Percentiles rank a stretch among this genome's conserved stretches.
These are phyloP conservation scores for Monosporascus cannonballus DNA, from an alignment of 2,329 filamentous ascomycete genomes.

Conservation along the genomic window DNA sequence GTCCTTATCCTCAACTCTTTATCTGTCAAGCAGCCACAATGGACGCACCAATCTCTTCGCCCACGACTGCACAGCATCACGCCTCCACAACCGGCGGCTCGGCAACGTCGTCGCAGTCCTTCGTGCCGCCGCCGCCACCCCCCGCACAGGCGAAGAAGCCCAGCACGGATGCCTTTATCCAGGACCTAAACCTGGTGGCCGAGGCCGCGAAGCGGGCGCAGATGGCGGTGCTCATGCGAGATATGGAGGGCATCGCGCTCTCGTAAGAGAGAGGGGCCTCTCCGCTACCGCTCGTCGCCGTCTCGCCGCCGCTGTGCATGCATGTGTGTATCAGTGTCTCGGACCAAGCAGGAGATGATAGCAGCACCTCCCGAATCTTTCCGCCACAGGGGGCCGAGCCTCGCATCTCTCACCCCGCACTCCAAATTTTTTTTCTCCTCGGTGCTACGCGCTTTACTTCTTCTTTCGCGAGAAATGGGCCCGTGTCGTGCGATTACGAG, in stretches of 20 bases:
- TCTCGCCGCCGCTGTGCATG: too few relatives aligned
- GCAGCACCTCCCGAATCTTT: too few relatives aligned
- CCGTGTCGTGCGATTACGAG: too few relatives aligned
- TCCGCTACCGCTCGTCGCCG: not conserved
- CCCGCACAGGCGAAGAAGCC: conserved; percentile 16
- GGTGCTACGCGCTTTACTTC: too few relatives aligned
- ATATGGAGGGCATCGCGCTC: conserved; percentile 69
- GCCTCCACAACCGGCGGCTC: conserved; percentile 7
- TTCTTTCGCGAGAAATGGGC: too few relatives aligned
- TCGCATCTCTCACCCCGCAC: too few relatives aligned
- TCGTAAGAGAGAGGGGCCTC: conserved; percentile 21
- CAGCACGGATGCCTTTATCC: conserved; percentile 56
- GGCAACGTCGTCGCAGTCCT: conserved; percentile 10
- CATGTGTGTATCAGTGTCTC: too few relatives aligned
- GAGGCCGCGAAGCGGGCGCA: conserved; percentile 92
- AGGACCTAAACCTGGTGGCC: conserved; percentile 78
- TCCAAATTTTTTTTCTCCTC: too few relatives aligned
- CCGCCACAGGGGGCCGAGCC: too few relatives aligned
- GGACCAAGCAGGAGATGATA: too few relatives aligned
- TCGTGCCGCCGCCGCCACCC: conserved; percentile 18
- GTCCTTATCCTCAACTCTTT: too few relatives aligned
- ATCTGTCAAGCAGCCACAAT: conserved; percentile 12
- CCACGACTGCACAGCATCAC: conserved; percentile 14
- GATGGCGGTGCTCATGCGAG: conserved; percentile 81
- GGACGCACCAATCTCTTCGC: conserved; percentile 26